Percentiles rank a stretch among this genome's conserved stretches.
Evolutionary conservation across 208 protist species (phyloP).

Genomic region (Willaertia magna): DNA sequence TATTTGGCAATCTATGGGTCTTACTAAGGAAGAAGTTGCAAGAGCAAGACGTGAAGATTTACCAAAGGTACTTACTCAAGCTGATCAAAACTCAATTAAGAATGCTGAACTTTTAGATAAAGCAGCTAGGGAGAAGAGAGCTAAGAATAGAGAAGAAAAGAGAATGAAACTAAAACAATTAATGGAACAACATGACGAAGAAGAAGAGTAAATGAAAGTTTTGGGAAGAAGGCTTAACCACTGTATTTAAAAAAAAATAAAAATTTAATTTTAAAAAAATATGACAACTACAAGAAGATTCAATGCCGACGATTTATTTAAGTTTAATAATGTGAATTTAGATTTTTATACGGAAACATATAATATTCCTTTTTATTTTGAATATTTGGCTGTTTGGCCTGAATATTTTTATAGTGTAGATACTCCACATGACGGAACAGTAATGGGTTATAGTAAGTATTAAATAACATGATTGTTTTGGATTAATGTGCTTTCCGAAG

Average conservation of each 20-base stretch:
- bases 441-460: constrained; percentile 80
- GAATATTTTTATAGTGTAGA: constrained; percentile 80
- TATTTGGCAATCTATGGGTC: neutral
- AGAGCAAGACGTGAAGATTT: neutral
- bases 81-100: neutral
- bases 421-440: constrained; percentile 59
- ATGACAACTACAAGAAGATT: constrained; percentile 86
- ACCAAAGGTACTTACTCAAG: neutral
- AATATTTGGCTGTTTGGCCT: constrained; percentile 91
- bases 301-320: constrained; percentile 72
- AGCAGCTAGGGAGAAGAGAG: neutral
- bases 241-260: neutral
- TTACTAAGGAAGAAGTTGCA: neutral
- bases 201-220: neutral
- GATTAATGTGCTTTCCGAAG: neutral
- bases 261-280: constrained; percentile 2
- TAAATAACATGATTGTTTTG: no score
- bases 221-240: no score
- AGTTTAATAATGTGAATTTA: constrained; percentile 89
- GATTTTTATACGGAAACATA: constrained; percentile 94
- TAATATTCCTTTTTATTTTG: constrained; percentile 88
- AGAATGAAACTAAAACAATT: neutral
- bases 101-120: neutral
- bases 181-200: neutral
- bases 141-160: neutral